Conservation (phyloP, 2,329 filamentous ascomycete genomes). For the Alternaria consortialis region DNA sequence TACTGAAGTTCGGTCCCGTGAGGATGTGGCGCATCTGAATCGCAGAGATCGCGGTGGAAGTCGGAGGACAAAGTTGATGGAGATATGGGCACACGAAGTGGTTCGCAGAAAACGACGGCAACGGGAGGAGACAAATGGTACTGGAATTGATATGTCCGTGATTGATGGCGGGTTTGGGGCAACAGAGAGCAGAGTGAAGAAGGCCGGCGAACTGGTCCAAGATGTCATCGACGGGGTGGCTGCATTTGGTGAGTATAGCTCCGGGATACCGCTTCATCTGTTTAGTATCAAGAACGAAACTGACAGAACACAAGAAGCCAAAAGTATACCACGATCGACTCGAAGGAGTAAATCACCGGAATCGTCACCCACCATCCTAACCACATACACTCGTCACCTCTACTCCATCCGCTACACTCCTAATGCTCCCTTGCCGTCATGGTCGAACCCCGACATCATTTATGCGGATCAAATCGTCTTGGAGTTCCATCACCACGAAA, state of each 20-base stretch:
- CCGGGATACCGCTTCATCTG: background rate
- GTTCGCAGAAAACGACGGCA: conserved; percentile 14
- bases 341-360: background rate
- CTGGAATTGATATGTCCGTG: background rate
- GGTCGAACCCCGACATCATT: conserved; percentile 18
- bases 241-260: conserved; percentile 9
- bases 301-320: background rate
- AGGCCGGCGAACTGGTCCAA: conserved; percentile 15
- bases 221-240: conserved; percentile 23
- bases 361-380: conserved; percentile 8
- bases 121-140: background rate
- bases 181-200: background rate
- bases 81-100: conserved; percentile 29
- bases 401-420: conserved; percentile 17
- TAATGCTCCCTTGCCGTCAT: conserved; percentile 13
- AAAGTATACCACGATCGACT: background rate
- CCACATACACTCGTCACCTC: conserved; percentile 19
- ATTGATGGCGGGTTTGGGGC: background rate
- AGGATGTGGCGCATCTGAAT: conserved; percentile 12
- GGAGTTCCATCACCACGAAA: conserved; percentile 20
- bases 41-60: conserved; percentile 10
- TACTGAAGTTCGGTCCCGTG: conserved; percentile 19
- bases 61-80: conserved; percentile 23
- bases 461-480: conserved; percentile 21
- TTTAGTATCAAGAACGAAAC: background rate